Conservation (phyloP, 1,284 basidiomycete species). For the Fomitopsis betulina region DNA sequence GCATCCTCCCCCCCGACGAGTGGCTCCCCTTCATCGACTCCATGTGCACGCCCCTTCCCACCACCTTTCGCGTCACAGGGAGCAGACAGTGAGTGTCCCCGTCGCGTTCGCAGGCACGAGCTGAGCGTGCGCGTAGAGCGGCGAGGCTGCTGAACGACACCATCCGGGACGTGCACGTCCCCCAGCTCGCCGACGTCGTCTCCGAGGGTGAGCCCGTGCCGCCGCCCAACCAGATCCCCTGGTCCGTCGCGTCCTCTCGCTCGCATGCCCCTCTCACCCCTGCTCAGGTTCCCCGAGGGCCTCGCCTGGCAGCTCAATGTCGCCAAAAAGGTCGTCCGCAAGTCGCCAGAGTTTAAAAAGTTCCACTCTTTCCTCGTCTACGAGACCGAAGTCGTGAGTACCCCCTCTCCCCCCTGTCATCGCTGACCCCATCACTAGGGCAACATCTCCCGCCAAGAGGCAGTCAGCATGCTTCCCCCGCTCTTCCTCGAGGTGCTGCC, state of each 20-base stretch:
- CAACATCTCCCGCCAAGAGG: conserved; percentile 95
- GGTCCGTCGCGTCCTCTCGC: conserved; percentile 42
- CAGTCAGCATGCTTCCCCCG: conserved; percentile 98
- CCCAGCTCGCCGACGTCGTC: conserved; percentile 67
- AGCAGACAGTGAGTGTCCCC: conserved; percentile 60
- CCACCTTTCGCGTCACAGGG: conserved; percentile 92
- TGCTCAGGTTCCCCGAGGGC: conserved; percentile 82
- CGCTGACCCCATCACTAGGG: conserved; percentile 48
- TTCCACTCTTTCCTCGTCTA: conserved; percentile 98
- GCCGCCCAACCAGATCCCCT: conserved; percentile 83
- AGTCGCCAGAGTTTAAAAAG: conserved; percentile 90
- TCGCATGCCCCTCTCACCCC: background rate
- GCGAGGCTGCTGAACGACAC: conserved; percentile 70
- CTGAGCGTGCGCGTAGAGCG: conserved; percentile 40
- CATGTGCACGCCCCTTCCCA: conserved; percentile 78
- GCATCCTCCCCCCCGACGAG: conserved; percentile 68
- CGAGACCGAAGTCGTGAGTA: conserved; percentile 87
- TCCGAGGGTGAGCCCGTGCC: conserved; percentile 77
- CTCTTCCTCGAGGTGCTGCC: conserved; percentile 93
- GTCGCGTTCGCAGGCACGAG: background rate
- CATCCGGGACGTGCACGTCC: conserved; percentile 77
- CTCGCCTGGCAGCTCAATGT: conserved; percentile 97
- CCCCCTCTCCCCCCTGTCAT: too few species aligned
- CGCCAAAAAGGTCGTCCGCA: conserved; percentile 86
- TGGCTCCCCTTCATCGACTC: conserved; percentile 76